Evolutionary conservation across 2,329 filamentous ascomycete genomes (phyloP).

Genomic region (Colletotrichum cordylinicola): DNA sequence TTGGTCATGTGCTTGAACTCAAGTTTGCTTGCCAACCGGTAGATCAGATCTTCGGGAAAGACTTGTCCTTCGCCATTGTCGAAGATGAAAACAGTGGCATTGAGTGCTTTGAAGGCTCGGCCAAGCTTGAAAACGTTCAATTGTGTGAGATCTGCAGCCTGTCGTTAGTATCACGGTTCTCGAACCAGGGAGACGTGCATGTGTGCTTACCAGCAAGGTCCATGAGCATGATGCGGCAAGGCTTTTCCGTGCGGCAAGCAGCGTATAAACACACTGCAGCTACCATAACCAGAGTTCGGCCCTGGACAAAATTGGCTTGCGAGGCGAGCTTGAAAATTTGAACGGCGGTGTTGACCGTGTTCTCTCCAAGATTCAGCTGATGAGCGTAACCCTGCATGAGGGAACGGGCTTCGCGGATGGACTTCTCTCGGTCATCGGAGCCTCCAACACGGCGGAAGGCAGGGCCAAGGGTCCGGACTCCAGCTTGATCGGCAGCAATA

Average conservation of each 20-base stretch:
- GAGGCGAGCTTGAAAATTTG: slow-evolving; percentile 80
- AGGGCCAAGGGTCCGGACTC: slow-evolving; percentile 71
- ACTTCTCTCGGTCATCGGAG: slow-evolving; percentile 63
- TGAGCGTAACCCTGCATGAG: slow-evolving; percentile 68
- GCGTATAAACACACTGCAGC: slow-evolving; percentile 92
- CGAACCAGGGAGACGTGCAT: not conserved
- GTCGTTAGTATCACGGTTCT: not conserved
- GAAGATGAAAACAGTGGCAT: slow-evolving; percentile 31
- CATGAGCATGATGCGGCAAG: slow-evolving; percentile 90
- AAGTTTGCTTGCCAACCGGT: slow-evolving; percentile 87
- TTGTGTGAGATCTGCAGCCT: slow-evolving; percentile 65
- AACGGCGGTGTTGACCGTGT: slow-evolving; percentile 65
- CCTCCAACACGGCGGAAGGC: slow-evolving; percentile 66
- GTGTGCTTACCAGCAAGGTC: slow-evolving; percentile 69
- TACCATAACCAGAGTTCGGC: slow-evolving; percentile 83
- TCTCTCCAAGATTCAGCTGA: slow-evolving; percentile 65
- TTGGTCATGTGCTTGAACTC: slow-evolving; percentile 86
- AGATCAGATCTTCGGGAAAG: slow-evolving; percentile 88
- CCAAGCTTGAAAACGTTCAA: slow-evolving; percentile 94
- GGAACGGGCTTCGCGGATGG: slow-evolving; percentile 61
- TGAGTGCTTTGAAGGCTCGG: slow-evolving; percentile 83
- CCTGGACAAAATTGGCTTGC: slow-evolving; percentile 80
- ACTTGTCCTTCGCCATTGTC: slow-evolving; percentile 65
- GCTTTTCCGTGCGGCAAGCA: slow-evolving; percentile 79
- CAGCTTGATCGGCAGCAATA: slow-evolving; percentile 84